phyloP scores from a whole-genome alignment of 139 green algal species.

The Micromonas pusilla region DNA sequence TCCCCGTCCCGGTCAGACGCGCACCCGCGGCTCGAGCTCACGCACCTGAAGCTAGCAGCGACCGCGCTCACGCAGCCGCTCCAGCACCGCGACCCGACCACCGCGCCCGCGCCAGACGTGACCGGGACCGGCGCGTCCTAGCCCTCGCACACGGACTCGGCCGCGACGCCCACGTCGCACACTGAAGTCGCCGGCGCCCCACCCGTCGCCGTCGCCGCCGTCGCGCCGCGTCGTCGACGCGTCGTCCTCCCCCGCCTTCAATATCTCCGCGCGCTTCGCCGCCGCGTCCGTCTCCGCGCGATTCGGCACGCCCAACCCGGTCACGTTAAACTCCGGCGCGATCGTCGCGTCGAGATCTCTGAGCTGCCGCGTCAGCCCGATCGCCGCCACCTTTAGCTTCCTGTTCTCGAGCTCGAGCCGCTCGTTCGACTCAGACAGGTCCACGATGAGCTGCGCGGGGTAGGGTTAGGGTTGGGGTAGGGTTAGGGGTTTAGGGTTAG shows the following conservation, averaged over 20 bases:
- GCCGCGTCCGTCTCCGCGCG: too few species aligned
- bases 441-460: not conserved
- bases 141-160: too few species aligned
- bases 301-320: not conserved
- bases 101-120: too few species aligned
- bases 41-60: too few species aligned
- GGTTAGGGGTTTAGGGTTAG: not conserved
- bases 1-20: too few species aligned
- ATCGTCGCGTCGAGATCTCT: not conserved
- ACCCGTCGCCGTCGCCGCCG: not conserved
- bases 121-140: too few species aligned
- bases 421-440: not conserved
- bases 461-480: not conserved
- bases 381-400: not conserved
- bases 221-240: not conserved
- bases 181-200: too few species aligned
- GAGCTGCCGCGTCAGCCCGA: not conserved
- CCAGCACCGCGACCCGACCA: too few species aligned
- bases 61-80: too few species aligned
- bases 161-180: too few species aligned
- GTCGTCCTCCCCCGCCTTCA: not conserved
- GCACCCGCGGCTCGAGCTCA: too few species aligned
- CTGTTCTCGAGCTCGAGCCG: conserved; percentile 3
- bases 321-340: not conserved
- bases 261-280: too few species aligned